These are phyloP conservation scores for Paratinospora sagittata DNA, from an alignment of 164 flowering plant genomes.

Conservation along the genomic window DNA sequence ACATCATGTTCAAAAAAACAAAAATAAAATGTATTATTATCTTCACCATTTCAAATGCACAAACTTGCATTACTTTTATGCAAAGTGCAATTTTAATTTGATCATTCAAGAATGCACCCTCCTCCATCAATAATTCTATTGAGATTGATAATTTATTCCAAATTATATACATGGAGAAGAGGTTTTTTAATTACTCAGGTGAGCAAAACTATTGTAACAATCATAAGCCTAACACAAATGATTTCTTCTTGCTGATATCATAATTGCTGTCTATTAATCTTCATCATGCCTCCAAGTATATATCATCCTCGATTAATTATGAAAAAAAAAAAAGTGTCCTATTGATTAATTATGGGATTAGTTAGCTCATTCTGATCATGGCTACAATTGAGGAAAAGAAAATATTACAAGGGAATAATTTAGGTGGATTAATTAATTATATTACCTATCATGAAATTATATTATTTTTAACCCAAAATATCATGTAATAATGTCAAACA, in stretches of 20 bases:
- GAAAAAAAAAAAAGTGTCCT: neutral
- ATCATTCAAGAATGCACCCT: neutral
- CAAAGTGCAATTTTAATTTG: neutral
- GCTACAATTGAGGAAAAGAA: neutral
- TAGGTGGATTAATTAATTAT: no score
- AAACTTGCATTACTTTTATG: neutral
- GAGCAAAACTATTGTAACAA: neutral
- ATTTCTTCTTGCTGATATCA: neutral
- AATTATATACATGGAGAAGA: neutral
- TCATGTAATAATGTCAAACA: no score
- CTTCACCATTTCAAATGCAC: neutral
- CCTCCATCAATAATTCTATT: neutral
- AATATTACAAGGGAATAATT: neutral
- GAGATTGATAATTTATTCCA: neutral
- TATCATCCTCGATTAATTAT: neutral
- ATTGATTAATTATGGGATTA: neutral
- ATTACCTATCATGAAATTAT: no score
- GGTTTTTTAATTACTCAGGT: no score
- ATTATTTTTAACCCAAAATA: no score
- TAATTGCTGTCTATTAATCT: neutral
- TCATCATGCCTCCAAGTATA: neutral
- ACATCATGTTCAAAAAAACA: neutral
- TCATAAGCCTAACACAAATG: neutral
- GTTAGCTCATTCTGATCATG: neutral
- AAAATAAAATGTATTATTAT: neutral